Evolutionary conservation across 371 early-diverging fungal species (phyloP), one percentile per base, ranked within the genome.

Genomic region (Mucor plumbeus): DNA sequence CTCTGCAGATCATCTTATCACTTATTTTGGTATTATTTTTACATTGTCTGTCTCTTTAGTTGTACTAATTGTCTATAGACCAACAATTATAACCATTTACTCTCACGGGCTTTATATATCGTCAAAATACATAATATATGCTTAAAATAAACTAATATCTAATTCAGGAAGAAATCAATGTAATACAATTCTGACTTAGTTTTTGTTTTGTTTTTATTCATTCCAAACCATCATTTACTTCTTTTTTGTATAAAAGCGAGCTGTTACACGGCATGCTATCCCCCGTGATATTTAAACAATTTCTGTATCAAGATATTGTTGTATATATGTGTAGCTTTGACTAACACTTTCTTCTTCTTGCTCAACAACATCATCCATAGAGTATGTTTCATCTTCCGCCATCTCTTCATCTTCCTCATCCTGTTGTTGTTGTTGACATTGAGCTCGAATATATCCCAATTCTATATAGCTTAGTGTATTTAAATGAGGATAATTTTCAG

Each of bases 261-360:
- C 11, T 8, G 50, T 50, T 50, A 50, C 19, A 50, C 26, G 50
- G 26, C 50, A 50, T 50, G 50, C 44, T 44, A 44, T n/a, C 31
- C 53, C 53, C 53, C 53, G 11, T 53, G 35, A 34, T 33, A 33
- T 15, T 55, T n/a, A 31, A 55, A 33, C n/a, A n/a, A 34, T 11
- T 41, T 34, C 41, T 9, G 60, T 40, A 21, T 64, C 50, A 21
- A 74, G 40, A 39, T 70, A 74, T 17, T 70, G 68, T 11, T 74
- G 70, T 21, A 74, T 74, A 26, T 62, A 70, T 11, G 33, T 40
- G 50, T 74, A 74, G 14, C 64, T 70, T 62, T 70, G 68, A 19
- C 43, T 55, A 21, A 74, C 53, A 36, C 57, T 64, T 8, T 72
- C 71, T 34, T 47, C n/a, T 8, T 50, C 3, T 38, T 38, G 2